phyloP scores from a whole-genome alignment of 768 basidiomycete genomes.

The Pisolithus albus region DNA sequence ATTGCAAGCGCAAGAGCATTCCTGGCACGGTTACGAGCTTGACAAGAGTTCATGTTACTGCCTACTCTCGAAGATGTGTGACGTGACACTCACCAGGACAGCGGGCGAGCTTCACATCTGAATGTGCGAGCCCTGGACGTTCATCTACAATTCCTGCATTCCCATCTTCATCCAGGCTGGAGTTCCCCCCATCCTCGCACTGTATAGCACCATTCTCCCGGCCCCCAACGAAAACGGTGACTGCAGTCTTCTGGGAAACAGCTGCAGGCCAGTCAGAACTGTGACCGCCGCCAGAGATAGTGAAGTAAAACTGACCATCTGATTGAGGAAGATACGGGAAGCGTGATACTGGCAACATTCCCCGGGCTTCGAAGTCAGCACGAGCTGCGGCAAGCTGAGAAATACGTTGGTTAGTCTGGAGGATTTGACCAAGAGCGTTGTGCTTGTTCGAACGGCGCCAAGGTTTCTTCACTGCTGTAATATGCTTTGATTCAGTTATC shows the following conservation, averaged over 20 bases:
- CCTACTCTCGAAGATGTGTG: neutral
- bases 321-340: too few relatives aligned
- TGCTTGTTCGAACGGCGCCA: too few relatives aligned
- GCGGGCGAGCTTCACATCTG: neutral
- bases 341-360: constrained; percentile 12
- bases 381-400: constrained; percentile 5
- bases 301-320: too few relatives aligned
- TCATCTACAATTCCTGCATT: neutral
- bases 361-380: constrained; percentile 10
- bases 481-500: too few relatives aligned
- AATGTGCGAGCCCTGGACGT: neutral
- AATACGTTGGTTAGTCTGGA: neutral
- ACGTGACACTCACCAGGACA: neutral
- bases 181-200: neutral
- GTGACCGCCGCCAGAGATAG: too few relatives aligned
- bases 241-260: too few relatives aligned
- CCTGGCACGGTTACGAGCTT: too few relatives aligned
- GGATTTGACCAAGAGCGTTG: neutral
- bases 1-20: neutral
- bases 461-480: too few relatives aligned
- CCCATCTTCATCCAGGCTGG: neutral
- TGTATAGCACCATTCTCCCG: too few relatives aligned
- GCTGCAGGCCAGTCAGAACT: neutral
- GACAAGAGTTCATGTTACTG: neutral
- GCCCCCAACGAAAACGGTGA: too few relatives aligned